phyloP scores from a whole-genome alignment of 495 filamentous ascomycete genomes.

The Neurospora sp. region DNA sequence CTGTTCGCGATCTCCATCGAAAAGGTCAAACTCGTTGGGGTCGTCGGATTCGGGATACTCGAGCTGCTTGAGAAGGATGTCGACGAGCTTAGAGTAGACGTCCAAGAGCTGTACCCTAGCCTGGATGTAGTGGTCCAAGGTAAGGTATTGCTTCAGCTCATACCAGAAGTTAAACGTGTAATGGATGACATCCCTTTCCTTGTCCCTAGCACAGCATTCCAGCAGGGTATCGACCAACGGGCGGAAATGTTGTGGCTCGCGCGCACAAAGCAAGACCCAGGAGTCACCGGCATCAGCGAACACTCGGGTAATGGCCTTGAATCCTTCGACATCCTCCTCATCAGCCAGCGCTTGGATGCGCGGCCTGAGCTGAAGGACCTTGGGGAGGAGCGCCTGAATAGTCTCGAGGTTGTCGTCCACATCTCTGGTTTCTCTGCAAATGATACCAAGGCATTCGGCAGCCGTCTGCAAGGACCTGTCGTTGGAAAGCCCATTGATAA shows the following conservation, averaged over 20 bases:
- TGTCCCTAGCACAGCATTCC: constrained; percentile 79
- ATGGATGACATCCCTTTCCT: constrained; percentile 78
- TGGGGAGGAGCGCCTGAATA: constrained; percentile 79
- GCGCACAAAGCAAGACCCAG: constrained; percentile 84
- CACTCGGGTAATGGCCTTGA: constrained; percentile 77
- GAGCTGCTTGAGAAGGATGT: constrained; percentile 86
- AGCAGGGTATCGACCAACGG: constrained; percentile 82
- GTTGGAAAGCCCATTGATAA: constrained; percentile 64
- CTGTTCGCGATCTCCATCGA: constrained; percentile 88
- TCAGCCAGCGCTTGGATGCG: constrained; percentile 67
- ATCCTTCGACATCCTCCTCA: constrained; percentile 75
- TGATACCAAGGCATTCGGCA: constrained; percentile 85
- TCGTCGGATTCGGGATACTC: constrained; percentile 74
- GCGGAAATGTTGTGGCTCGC: constrained; percentile 69
- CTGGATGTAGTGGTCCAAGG: constrained; percentile 77
- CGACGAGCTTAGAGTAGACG: constrained; percentile 77
- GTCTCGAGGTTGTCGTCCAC: constrained; percentile 75
- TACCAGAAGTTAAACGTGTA: constrained; percentile 97
- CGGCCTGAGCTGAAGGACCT: constrained; percentile 65
- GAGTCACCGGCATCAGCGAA: constrained; percentile 91
- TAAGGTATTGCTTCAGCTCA: constrained; percentile 92
- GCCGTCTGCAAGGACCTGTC: constrained; percentile 76
- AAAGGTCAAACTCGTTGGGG: constrained; percentile 69
- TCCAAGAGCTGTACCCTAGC: constrained; percentile 64
- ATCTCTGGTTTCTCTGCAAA: constrained; percentile 87